Evolutionary conservation across 2,329 filamentous ascomycete species (phyloP), one percentile per base, ranked within the genome.

Genomic region (Ustilaginoidea virens): DNA sequence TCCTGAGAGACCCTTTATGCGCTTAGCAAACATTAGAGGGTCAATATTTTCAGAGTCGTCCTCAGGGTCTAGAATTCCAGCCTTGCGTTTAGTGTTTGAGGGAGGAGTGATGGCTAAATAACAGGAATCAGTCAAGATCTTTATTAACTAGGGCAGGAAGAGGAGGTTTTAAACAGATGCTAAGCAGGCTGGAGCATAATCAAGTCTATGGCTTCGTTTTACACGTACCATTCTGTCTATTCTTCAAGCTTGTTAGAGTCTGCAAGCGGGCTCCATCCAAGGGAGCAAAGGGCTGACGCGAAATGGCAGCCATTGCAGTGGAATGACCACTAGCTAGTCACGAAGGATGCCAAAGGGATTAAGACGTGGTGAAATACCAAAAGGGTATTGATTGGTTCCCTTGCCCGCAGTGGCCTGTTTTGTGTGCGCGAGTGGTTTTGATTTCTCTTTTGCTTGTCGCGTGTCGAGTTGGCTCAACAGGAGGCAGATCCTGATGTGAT

Each of bases 251-350:
- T 16, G 74, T 75, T 43, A 87, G 60, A 38, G 62, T 71, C 51
- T 82, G 76, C 16, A 86, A 62, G 40, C 80, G 71, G 32, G 73
- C 59, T 41, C 63, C 65, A 47, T 80, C 71, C 31, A 86, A 62
- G 27, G 75, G 75, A 47, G 74, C 80, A 51, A 86, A 85, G 5
- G 80, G 80, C 55, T 82, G 77, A 45, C 80, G 71, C 36, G 62
- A 56, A 36, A 66, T 42, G 40, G 66, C 52, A 48, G 68, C 63
- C 67, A 74, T 73, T 44, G 45, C 46, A 10, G 18, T 15, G 14
- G 10, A 12, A 5, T 15, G n/a, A 14, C 7, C n/a, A n/a, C n/a
- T n/a, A n/a, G n/a, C n/a, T n/a, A n/a, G n/a, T n/a, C n/a, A n/a
- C 19, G 19, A 21, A 21, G n/a, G 19, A 21, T 21, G 19, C 8